These are phyloP conservation scores for Calocybe gambosa DNA, from an alignment of 1,284 basidiomycete genomes.

Conservation along the genomic window DNA sequence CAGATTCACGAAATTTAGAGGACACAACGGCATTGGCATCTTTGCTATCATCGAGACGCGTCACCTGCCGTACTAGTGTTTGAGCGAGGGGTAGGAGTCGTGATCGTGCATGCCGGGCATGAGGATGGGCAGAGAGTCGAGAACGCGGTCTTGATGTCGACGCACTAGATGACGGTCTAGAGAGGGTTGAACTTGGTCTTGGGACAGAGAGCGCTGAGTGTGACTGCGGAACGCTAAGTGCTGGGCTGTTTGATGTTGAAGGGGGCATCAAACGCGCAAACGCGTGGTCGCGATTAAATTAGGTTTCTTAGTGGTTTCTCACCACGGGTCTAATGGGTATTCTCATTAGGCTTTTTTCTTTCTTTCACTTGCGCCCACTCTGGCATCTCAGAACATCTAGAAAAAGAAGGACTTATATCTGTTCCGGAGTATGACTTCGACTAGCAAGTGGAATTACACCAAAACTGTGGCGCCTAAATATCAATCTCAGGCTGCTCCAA, in stretches of 20 bases:
- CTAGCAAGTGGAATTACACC: no score
- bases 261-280: conserved; percentile 26
- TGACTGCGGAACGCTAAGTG: conserved; percentile 24
- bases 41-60: conserved; percentile 35
- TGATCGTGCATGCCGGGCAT: conserved; percentile 46
- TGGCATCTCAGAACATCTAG: no score
- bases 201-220: conserved; percentile 26
- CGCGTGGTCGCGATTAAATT: no score
- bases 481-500: no score
- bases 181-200: conserved; percentile 24
- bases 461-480: no score
- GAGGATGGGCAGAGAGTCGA: conserved; percentile 47
- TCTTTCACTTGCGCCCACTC: no score
- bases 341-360: no score
- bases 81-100: conserved; percentile 51
- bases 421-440: no score
- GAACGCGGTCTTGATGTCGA: conserved; percentile 40
- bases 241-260: conserved; percentile 18
- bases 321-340: no score
- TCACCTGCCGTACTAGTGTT: conserved; percentile 48
- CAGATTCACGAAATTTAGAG: conserved; percentile 40
- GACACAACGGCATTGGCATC: conserved; percentile 30
- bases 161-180: conserved; percentile 27
- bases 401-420: no score
- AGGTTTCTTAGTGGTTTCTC: no score